phyloP scores from a whole-genome alignment of 73 alveolate genomes.

The Paraurostyla sp. region DNA sequence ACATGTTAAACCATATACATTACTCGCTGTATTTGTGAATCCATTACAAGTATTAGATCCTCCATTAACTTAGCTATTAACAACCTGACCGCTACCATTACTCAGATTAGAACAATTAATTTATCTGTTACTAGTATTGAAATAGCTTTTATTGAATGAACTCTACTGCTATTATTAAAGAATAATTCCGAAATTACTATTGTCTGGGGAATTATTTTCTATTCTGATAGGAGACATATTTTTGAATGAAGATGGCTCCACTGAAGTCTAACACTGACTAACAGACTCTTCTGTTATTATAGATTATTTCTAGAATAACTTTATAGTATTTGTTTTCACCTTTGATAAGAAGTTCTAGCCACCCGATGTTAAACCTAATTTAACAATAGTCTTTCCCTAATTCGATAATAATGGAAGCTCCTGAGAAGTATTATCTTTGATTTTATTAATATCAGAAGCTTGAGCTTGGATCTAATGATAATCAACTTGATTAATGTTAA shows the following conservation, averaged over 20 bases:
- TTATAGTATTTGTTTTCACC: constrained; percentile 28
- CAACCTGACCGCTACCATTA: background rate
- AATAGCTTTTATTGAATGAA: constrained; percentile 26
- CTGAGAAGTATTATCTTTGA: background rate
- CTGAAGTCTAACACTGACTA: background rate
- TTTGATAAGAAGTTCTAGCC: constrained; percentile 7
- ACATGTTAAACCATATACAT: too few relatives aligned
- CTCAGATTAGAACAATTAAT: background rate
- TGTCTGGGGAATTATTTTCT: background rate
- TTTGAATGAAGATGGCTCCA: constrained; percentile 5
- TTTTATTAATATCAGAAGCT: background rate
- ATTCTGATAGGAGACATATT: background rate
- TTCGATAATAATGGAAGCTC: background rate
- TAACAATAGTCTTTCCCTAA: background rate
- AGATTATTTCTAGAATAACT: background rate
- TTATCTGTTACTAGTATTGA: background rate
- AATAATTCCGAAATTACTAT: background rate
- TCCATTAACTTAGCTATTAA: background rate
- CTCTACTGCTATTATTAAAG: too few relatives aligned
- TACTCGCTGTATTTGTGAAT: too few relatives aligned
- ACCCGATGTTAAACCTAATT: background rate
- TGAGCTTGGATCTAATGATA: background rate
- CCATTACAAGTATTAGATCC: background rate
- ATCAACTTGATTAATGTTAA: background rate
- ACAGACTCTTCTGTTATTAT: constrained; percentile 25